phyloP scores from a whole-genome alignment of 306 rosid genomes.

The Ziziphus jujuba region DNA sequence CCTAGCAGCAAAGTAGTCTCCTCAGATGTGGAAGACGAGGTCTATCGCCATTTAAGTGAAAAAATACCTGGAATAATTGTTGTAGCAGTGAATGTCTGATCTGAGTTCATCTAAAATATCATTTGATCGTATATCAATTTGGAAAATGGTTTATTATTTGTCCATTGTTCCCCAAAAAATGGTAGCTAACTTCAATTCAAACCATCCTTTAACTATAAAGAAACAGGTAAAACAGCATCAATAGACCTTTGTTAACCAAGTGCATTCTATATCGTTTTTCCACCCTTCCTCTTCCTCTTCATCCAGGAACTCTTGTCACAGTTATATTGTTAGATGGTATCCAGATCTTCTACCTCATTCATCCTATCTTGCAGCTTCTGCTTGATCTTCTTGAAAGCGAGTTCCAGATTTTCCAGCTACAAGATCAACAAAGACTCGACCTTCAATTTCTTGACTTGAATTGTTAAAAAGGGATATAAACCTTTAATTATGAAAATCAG shows the following conservation, averaged over 20 bases:
- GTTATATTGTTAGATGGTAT: neutral
- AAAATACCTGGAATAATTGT: too few relatives aligned
- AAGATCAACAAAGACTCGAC: neutral
- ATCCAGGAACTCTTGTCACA: neutral
- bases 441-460: neutral
- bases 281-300: neutral
- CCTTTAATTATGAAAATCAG: neutral
- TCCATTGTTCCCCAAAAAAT: too few relatives aligned
- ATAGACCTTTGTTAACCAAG: neutral
- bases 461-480: neutral
- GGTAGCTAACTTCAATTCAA: too few relatives aligned
- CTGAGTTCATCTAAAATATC: too few relatives aligned
- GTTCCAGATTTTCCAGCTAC: conserved; percentile 38
- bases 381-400: conserved; percentile 30
- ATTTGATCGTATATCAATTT: too few relatives aligned
- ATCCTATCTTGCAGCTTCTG: conserved; percentile 26
- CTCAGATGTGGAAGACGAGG: too few relatives aligned
- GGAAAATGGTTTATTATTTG: too few relatives aligned
- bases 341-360: conserved; percentile 13
- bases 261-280: neutral
- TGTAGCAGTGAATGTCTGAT: too few relatives aligned
- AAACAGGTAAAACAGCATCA: neutral
- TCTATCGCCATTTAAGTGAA: too few relatives aligned
- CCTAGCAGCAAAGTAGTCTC: too few relatives aligned
- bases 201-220: neutral